Evolutionary conservation across 2,329 filamentous ascomycete genomes (phyloP).

Genomic region (Calycina herbarum): DNA sequence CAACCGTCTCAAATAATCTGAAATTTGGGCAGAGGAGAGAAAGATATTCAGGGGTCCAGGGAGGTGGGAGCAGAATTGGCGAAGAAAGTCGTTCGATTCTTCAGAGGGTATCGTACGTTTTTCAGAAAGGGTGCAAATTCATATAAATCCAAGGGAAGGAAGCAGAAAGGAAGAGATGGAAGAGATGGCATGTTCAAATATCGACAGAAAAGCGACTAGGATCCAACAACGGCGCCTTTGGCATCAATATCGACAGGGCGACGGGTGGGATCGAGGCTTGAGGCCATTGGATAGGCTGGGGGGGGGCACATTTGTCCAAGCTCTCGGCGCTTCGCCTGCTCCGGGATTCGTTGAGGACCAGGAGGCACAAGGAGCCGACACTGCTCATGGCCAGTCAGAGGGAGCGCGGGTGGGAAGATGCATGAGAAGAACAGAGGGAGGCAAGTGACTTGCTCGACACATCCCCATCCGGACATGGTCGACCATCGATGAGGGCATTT

Average conservation of each 20-base stretch:
- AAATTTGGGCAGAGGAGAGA: not conserved
- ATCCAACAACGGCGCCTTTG: not conserved
- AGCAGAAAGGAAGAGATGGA: slow-evolving; percentile 1
- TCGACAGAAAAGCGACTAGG: slow-evolving; percentile 1
- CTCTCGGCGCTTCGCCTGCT: slow-evolving; percentile 26
- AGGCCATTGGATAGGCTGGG: not conserved
- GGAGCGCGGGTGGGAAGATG: not conserved
- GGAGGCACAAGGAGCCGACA: not conserved
- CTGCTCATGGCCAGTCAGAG: not conserved
- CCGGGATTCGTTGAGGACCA: slow-evolving; percentile 21
- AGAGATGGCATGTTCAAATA: slow-evolving; percentile 3
- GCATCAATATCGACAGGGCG: not conserved
- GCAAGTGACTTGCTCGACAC: too few relatives aligned
- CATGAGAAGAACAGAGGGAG: not conserved
- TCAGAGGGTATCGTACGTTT: slow-evolving; percentile 1
- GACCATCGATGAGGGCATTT: too few relatives aligned
- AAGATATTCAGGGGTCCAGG: not conserved
- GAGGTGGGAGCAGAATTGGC: slow-evolving; percentile 1
- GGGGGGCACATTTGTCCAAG: slow-evolving; percentile 14
- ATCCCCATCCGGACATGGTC: too few relatives aligned
- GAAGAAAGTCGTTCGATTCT: slow-evolving; percentile 1
- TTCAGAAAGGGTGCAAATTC: not conserved
- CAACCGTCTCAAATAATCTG: not conserved
- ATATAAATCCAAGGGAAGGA: slow-evolving; percentile 4
- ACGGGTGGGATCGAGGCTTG: not conserved